These are phyloP conservation scores for Fagopyrum homotropicum DNA, from an alignment of 148 eudicot genomes.

Conservation along the genomic window DNA sequence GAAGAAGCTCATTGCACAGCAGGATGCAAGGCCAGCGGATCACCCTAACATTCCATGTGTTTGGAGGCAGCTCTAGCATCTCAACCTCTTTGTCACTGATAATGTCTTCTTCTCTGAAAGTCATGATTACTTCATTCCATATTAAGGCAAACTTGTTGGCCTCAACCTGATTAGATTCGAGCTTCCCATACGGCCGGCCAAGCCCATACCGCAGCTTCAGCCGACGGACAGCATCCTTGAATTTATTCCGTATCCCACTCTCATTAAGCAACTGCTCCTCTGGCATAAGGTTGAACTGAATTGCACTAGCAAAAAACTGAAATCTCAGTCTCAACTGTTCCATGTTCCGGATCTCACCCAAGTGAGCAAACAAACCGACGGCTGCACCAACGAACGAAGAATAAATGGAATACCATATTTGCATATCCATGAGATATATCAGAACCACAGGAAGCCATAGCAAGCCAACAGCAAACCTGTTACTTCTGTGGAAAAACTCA, in stretches of 20 bases:
- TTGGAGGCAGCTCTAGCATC: slow-evolving; percentile 85
- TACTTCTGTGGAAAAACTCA: slow-evolving; percentile 59
- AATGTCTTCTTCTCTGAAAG: slow-evolving; percentile 87
- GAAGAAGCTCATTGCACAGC: slow-evolving; percentile 84
- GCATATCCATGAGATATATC: slow-evolving; percentile 83
- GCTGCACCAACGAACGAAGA: slow-evolving; percentile 79
- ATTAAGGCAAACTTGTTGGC: slow-evolving; percentile 84
- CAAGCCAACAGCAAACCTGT: slow-evolving; percentile 71
- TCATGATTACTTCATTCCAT: slow-evolving; percentile 82
- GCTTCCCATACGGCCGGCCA: slow-evolving; percentile 78
- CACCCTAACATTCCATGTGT: slow-evolving; percentile 75
- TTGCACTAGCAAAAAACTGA: slow-evolving; percentile 90
- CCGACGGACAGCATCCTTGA: slow-evolving; percentile 59
- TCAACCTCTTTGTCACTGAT: slow-evolving; percentile 70
- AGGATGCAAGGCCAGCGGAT: slow-evolving; percentile 92
- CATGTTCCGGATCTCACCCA: slow-evolving; percentile 91
- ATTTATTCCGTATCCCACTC: slow-evolving; percentile 53
- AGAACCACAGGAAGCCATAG: slow-evolving; percentile 87
- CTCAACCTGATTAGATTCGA: slow-evolving; percentile 87
- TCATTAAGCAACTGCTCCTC: slow-evolving; percentile 77
- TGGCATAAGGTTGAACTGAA: slow-evolving; percentile 94
- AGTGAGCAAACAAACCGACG: slow-evolving; percentile 71
- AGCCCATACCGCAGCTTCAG: slow-evolving; percentile 84
- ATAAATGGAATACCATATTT: slow-evolving; percentile 91
- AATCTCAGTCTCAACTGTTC: slow-evolving; percentile 88